Evolutionary conservation across 164 flowering plant genomes (phyloP), one percentile per base, ranked within the genome.

Genomic region (Tetrastigma voinierianum): DNA sequence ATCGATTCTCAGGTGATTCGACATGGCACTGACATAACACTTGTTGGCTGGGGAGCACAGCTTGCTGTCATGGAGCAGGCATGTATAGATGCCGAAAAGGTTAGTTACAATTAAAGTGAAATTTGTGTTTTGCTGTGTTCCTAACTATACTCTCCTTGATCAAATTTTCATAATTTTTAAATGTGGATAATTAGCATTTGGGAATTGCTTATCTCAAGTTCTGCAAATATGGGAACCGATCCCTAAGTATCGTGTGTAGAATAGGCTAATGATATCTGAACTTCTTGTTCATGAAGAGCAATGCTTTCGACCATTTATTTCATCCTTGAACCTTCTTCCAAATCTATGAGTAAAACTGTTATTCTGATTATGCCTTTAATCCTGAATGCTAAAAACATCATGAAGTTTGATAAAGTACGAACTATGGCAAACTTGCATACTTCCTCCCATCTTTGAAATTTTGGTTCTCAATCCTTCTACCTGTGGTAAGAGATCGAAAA

Each of bases 11-110:
- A 92, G 97, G 91, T 95, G 63, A 80, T 95, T 67, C 84, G 93
- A 65, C 80, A 87, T 74, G 97, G 97, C 24, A 83, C 59, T 67
- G 99, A 95, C 79, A 87, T 95, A 67, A 90, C 99, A 55, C 90
- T 95, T 24, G 97, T 95, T 52, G 97, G 96, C 7, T 95, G 99
- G 99, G 99, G 99, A 77, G 97, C 97, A 72, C 99, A 95, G 73
- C 82, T 95, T 32, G 61, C 91, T 40, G 53, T 90, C 51, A 89
- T 95, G 97, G 91, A 90, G 74, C 84, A 92, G 66, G 99, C 97
- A 21, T 90, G 99, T 72, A 49, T 43, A 57, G 96, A 87, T 65
- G 97, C 99, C 57, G 96, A 83, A 77, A 87, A 92, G 86, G 99
- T 86, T 61, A 43, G 16, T 62, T n/a, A 13, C 15, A 15, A 32